Base-by-base conservation (phyloP, 768 basidiomycete species). In the Rhodocollybia butyracea region DNA sequence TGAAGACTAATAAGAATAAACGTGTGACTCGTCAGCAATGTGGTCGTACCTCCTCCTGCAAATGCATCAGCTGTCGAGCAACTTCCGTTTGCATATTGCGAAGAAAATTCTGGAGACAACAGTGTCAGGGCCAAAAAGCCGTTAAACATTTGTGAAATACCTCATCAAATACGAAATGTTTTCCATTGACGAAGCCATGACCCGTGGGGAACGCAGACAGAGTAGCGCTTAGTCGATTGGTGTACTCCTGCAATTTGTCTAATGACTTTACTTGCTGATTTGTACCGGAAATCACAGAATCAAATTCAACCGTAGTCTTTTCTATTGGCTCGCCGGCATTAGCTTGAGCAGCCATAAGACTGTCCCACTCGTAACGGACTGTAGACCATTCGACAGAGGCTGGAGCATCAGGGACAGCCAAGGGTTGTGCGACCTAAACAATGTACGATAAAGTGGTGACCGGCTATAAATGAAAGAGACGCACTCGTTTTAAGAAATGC, bases 151-250 rank as follows among this genome's bases (percentile, higher is more conserved):
- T 36, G 15, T 30, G 21, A 73, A 85, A 61, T 61, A 91, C 92
- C 51, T 88, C 88, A 59, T 81, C 78, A 46, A 92, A 67, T 12
- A 79, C 68, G 50, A 84, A 76, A 66, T 89, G 80, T 63, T 86
- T 93, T n/a, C 95, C 95, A 62, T 98, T 96, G 64, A 96, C 76
- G 68, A 98, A 96, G 3, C 78, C 84, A 59, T 90, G 85, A 0
- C 93, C 94, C 2, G 68, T 67, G 0, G 73, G 62, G 1, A 73
- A 65, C 10, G 66, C 55, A 2, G 66, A 66, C 5, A 72, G 50
- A 0, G 73, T 76, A 2, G 82, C 73, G 10, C 80, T 82, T 21
- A 95, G 66, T 13, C 94, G 76, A 41, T 75, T 73, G 5, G 74
- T 65, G 60, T 93, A 95, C 1, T 60, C 63, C n/a, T 68, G 64